Percentiles rank a stretch among this genome's conserved stretches.
phyloP scores from a whole-genome alignment of 768 basidiomycete genomes.

The Pholiota conissans region DNA sequence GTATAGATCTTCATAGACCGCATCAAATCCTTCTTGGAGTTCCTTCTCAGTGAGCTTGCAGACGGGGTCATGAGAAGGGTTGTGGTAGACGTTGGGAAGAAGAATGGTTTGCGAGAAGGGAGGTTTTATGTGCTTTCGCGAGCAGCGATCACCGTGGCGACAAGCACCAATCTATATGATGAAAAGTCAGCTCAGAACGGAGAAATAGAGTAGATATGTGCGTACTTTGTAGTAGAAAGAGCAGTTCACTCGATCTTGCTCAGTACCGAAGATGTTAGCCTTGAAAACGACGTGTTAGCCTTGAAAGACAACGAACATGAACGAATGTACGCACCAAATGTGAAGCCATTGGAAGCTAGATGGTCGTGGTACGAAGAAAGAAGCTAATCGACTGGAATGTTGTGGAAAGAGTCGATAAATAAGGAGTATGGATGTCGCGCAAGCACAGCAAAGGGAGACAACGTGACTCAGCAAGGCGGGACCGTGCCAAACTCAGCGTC shows the following conservation, averaged over 20 bases:
- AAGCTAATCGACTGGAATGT: not conserved
- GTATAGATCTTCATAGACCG: slow-evolving; percentile 94
- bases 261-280: slow-evolving; percentile 96
- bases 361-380: slow-evolving; percentile 4
- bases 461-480: slow-evolving; percentile 5
- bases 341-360: slow-evolving; percentile 51
- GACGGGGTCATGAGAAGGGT: slow-evolving; percentile 91
- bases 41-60: slow-evolving; percentile 88
- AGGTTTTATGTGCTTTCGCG: slow-evolving; percentile 96
- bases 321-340: slow-evolving; percentile 60
- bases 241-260: slow-evolving; percentile 96
- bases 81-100: slow-evolving; percentile 96
- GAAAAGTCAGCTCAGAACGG: slow-evolving; percentile 7
- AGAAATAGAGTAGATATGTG: slow-evolving; percentile 8
- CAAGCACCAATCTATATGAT: slow-evolving; percentile 86
- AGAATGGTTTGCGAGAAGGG: slow-evolving; percentile 97
- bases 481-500: not conserved
- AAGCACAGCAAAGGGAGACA: not conserved
- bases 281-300: slow-evolving; percentile 28
- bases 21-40: slow-evolving; percentile 88
- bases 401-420: not conserved
- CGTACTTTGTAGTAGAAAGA: slow-evolving; percentile 97
- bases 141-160: slow-evolving; percentile 97
- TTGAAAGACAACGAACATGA: not conserved
- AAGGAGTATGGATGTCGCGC: slow-evolving; percentile 4